Conservation (phyloP, 495 filamentous ascomycete species). For the Neurospora hispaniola region DNA sequence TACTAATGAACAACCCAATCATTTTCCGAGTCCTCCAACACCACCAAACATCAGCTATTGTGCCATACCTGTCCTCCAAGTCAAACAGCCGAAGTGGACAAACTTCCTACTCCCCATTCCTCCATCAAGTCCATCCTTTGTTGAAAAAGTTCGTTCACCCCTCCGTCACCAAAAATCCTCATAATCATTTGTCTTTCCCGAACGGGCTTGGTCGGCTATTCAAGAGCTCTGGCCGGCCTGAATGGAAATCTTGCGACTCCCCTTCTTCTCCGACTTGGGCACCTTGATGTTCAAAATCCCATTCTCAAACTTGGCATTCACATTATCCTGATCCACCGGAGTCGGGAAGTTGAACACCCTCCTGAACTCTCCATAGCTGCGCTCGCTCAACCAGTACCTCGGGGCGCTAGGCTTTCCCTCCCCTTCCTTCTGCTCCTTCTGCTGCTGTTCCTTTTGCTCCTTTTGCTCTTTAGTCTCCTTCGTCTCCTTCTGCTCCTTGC, state of each 20-base stretch:
- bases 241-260: slow-evolving; percentile 14
- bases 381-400: slow-evolving; percentile 78
- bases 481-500: not conserved
- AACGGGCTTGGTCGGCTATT: not conserved
- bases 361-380: slow-evolving; percentile 68
- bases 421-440: not conserved
- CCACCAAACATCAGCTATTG: not conserved
- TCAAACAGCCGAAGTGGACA: not conserved
- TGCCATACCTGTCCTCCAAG: not conserved
- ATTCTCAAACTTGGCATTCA: slow-evolving; percentile 55
- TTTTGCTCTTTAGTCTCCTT: slow-evolving; percentile 2
- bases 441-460: not conserved
- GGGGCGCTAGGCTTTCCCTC: slow-evolving; percentile 12
- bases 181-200: not conserved
- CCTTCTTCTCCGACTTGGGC: slow-evolving; percentile 57
- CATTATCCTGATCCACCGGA: slow-evolving; percentile 66
- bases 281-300: slow-evolving; percentile 58
- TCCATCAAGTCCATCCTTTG: not conserved
- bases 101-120: not conserved
- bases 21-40: not conserved
- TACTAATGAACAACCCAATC: not conserved
- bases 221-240: not conserved
- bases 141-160: not conserved
- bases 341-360: slow-evolving; percentile 72
- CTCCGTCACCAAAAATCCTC: not conserved